phyloP scores from a whole-genome alignment of 164 flowering plant genomes.

The Nymphaea colorata region DNA sequence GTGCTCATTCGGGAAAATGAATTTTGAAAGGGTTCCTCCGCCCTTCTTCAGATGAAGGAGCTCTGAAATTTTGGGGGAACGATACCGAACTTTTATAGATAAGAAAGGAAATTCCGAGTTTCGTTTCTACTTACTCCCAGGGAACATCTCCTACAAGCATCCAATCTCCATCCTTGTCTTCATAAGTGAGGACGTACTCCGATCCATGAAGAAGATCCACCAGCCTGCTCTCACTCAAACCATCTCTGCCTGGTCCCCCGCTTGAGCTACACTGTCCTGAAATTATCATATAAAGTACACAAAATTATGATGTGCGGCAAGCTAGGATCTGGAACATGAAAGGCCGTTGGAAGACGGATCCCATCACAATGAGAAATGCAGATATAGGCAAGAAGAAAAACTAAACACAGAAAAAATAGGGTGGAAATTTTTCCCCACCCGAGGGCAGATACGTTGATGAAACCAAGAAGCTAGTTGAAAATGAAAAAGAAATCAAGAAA shows the following conservation, averaged over 20 bases:
- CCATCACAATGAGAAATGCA: too few relatives aligned
- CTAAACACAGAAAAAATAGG: too few relatives aligned
- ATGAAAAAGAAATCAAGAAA: too few relatives aligned
- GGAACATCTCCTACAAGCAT: constrained; percentile 96
- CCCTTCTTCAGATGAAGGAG: not conserved
- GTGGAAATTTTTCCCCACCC: too few relatives aligned
- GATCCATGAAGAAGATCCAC: constrained; percentile 73
- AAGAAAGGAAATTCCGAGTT: not conserved
- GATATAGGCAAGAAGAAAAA: too few relatives aligned
- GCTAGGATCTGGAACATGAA: too few relatives aligned
- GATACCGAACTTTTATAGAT: not conserved
- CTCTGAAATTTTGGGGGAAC: not conserved
- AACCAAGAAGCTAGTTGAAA: too few relatives aligned
- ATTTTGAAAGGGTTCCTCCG: not conserved
- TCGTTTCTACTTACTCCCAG: constrained; percentile 57
- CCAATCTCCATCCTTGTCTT: constrained; percentile 88
- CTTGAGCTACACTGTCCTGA: constrained; percentile 55
- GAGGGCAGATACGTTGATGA: too few relatives aligned
- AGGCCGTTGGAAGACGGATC: too few relatives aligned
- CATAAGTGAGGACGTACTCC: constrained; percentile 77
- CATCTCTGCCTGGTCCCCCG: constrained; percentile 36
- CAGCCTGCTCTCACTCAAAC: constrained; percentile 43
- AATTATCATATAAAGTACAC: not conserved
- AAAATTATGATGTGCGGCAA: too few relatives aligned
- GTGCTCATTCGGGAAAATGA: not conserved